phyloP scores from a whole-genome alignment of 768 basidiomycete species.

The Pulveroboletus sp. region DNA sequence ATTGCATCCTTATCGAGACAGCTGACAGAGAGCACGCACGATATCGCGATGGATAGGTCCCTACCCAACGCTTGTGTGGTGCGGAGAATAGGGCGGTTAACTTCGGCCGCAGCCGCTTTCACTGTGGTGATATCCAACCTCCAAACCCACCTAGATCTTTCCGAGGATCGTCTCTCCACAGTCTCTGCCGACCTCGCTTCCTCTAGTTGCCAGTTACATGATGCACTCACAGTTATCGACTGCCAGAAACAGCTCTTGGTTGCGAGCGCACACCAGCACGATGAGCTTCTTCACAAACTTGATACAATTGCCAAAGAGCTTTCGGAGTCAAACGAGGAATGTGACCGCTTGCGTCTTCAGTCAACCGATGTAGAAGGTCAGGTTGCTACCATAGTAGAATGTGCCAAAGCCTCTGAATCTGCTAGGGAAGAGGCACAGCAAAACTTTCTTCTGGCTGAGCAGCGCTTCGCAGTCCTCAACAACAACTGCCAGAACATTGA shows the following conservation, averaged over 20 bases:
- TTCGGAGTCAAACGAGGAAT: constrained; percentile 29
- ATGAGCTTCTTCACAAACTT: constrained; percentile 29
- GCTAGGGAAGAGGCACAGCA: constrained; percentile 35
- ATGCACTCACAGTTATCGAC: constrained; percentile 16
- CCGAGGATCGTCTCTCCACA: constrained; percentile 11
- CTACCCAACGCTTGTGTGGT: constrained; percentile 5
- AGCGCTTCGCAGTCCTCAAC: constrained; percentile 41
- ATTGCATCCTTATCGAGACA: constrained; percentile 33
- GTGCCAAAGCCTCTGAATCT: constrained; percentile 30
- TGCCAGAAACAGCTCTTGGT: constrained; percentile 13
- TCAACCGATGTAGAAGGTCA: constrained; percentile 34
- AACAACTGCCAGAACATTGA: constrained; percentile 52
- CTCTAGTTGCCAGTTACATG: constrained; percentile 14
- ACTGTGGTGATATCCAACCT: constrained; percentile 39
- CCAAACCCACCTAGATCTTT: constrained; percentile 26
- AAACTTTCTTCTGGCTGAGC: constrained; percentile 28
- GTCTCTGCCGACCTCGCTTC: constrained; percentile 11
- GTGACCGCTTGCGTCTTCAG: constrained; percentile 24
- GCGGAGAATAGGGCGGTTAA: constrained; percentile 27
- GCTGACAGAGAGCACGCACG: constrained; percentile 22
- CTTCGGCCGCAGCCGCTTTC: constrained; percentile 32
- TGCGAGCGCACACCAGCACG: constrained; percentile 20
- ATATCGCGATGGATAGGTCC: constrained; percentile 1
- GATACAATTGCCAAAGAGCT: constrained; percentile 32
- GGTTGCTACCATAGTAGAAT: constrained; percentile 29